Conservation (phyloP, 2,329 filamentous ascomycete species). For the Incumbomyces delicatus region DNA sequence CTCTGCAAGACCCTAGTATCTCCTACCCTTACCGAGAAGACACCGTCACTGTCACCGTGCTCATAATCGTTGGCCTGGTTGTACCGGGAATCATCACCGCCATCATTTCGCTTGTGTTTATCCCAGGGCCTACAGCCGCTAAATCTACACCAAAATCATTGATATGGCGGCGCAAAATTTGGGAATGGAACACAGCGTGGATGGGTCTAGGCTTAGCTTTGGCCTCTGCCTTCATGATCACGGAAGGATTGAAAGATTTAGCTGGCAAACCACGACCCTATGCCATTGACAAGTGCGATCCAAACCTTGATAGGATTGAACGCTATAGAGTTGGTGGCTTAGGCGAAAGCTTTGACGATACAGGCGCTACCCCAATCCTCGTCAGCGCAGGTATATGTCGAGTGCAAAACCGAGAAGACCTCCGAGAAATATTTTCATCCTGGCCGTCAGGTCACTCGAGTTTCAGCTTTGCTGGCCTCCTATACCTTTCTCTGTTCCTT, state of each 20-base stretch:
- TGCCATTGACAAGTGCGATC: conserved; percentile 60
- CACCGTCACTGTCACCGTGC: conserved; percentile 57
- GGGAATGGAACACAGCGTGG: conserved; percentile 82
- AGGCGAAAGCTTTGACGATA: conserved; percentile 33
- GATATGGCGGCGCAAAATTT: conserved; percentile 72
- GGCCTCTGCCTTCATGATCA: conserved; percentile 66
- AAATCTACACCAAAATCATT: conserved; percentile 52
- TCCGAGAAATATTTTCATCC: conserved; percentile 74
- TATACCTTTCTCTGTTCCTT: conserved; percentile 80
- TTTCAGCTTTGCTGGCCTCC: conserved; percentile 65
- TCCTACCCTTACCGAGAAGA: conserved; percentile 67
- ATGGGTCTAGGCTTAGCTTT: conserved; percentile 69
- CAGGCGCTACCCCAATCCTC: conserved; percentile 50
- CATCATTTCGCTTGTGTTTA: conserved; percentile 56
- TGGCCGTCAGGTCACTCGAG: conserved; percentile 73
- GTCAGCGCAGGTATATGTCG: conserved; percentile 70
- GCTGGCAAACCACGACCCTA: conserved; percentile 57
- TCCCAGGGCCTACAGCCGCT: conserved; percentile 61
- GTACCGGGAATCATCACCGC: conserved; percentile 60
- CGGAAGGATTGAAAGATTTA: conserved; percentile 72
- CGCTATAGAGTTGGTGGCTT: conserved; percentile 56
- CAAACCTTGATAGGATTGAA: conserved; percentile 56
- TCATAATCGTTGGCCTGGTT: conserved; percentile 54
- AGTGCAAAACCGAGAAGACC: conserved; percentile 49
- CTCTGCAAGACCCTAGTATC: conserved; percentile 63